Percentiles rank a stretch among this genome's conserved stretches.
phyloP scores from a whole-genome alignment of 495 filamentous ascomycete genomes.

The Neurospora terricola region DNA sequence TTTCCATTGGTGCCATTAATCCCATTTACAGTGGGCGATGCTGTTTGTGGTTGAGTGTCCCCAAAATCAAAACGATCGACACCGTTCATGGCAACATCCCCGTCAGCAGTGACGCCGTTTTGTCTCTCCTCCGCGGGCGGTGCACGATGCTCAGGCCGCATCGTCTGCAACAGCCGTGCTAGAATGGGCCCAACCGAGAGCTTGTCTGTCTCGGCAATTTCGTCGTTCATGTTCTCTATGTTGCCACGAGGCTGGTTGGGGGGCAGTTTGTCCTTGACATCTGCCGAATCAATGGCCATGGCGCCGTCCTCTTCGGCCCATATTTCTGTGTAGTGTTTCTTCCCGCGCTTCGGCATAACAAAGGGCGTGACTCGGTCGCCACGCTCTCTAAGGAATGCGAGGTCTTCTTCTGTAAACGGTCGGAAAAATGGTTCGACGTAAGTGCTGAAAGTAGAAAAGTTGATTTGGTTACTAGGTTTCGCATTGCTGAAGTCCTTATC shows the following conservation, averaged over 20 bases:
- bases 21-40: conserved; percentile 36
- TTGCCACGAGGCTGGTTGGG: conserved; percentile 75
- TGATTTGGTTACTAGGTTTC: conserved; percentile 89
- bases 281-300: conserved; percentile 53
- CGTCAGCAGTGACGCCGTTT: conserved; percentile 49
- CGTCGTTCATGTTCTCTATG: conserved; percentile 78
- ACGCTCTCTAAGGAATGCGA: conserved; percentile 83
- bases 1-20: conserved; percentile 32
- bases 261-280: conserved; percentile 51
- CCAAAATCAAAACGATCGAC: conserved; percentile 10
- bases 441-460: conserved; percentile 74
- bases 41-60: background rate
- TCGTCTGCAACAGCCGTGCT: conserved; percentile 67
- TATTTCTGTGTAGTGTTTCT: conserved; percentile 72
- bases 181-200: conserved; percentile 82
- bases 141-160: conserved; percentile 72
- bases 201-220: conserved; percentile 74
- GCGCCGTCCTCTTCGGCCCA: conserved; percentile 90
- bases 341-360: conserved; percentile 75
- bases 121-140: conserved; percentile 47
- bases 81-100: conserved; percentile 32
- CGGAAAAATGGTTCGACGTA: conserved; percentile 90
- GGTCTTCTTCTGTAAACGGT: conserved; percentile 84
- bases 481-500: conserved; percentile 92
- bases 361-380: conserved; percentile 78